A percentile compares a stretch with the other conserved stretches of the same genome.
Evolutionary conservation across 164 flowering plant genomes (phyloP).

Genomic region (Berberis vulgaris): DNA sequence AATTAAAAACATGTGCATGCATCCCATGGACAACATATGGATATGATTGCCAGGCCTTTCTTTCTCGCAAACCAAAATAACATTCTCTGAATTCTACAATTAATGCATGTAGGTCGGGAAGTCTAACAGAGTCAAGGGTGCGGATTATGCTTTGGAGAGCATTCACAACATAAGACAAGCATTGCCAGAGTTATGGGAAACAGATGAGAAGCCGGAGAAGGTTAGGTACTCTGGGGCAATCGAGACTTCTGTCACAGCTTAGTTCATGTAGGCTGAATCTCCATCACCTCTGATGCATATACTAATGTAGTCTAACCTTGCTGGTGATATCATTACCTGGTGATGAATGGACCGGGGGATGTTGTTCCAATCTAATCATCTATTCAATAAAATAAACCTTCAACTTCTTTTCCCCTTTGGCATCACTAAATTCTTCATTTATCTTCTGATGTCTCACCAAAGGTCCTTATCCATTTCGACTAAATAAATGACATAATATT

Average conservation of each 20-base stretch:
- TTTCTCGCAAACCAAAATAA: too few relatives aligned
- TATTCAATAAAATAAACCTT: too few relatives aligned
- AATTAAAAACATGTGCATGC: not conserved
- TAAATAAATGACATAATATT: not conserved
- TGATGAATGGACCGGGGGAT: too few relatives aligned
- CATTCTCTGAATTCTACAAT: too few relatives aligned
- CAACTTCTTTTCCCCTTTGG: not conserved
- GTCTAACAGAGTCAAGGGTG: slow-evolving; percentile 54
- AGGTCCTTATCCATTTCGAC: not conserved
- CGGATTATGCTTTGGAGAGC: slow-evolving; percentile 82
- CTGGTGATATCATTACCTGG: not conserved
- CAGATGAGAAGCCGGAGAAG: slow-evolving; percentile 31
- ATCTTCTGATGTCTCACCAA: not conserved
- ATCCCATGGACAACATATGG: too few relatives aligned
- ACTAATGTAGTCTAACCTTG: not conserved
- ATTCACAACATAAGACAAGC: slow-evolving; percentile 91
- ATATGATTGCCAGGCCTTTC: too few relatives aligned
- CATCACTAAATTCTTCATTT: not conserved
- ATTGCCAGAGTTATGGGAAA: slow-evolving; percentile 85
- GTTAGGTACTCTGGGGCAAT: slow-evolving; percentile 42
- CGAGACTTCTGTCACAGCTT: slow-evolving; percentile 66
- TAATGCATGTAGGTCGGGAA: slow-evolving; percentile 54
- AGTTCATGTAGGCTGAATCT: slow-evolving; percentile 9
- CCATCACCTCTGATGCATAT: too few relatives aligned
- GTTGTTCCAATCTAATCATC: too few relatives aligned